phyloP scores from a whole-genome alignment of 2,329 filamentous ascomycete species.

The Exserohilum rostratum region DNA sequence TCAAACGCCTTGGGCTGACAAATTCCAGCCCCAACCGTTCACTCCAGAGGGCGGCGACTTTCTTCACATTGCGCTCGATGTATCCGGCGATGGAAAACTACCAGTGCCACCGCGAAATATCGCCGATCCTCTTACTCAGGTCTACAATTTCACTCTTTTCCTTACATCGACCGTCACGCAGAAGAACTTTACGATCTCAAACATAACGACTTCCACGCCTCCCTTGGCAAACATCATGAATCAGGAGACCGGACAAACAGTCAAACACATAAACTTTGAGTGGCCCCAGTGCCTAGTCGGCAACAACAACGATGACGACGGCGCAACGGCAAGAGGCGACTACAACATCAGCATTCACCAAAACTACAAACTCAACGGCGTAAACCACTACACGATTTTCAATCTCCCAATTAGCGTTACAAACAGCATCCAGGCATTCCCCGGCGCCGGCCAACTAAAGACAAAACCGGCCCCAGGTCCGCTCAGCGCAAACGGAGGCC shows the following conservation, averaged over 20 bases:
- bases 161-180: slow-evolving; percentile 67
- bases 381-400: slow-evolving; percentile 71
- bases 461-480: slow-evolving; percentile 44
- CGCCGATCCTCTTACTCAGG: slow-evolving; percentile 60
- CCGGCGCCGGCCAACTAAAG: slow-evolving; percentile 37
- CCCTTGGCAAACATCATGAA: slow-evolving; percentile 67
- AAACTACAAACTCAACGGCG: slow-evolving; percentile 69
- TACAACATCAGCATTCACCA: slow-evolving; percentile 78
- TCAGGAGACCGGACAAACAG: slow-evolving; percentile 69
- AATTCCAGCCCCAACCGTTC: slow-evolving; percentile 44
- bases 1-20: slow-evolving; percentile 11
- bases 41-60: slow-evolving; percentile 50
- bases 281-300: slow-evolving; percentile 74
- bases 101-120: slow-evolving; percentile 62
- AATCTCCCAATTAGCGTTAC: slow-evolving; percentile 72
- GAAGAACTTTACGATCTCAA: slow-evolving; percentile 72
- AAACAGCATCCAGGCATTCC: slow-evolving; percentile 61
- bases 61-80: slow-evolving; percentile 70
- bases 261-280: slow-evolving; percentile 75
- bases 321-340: slow-evolving; percentile 60
- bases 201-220: slow-evolving; percentile 60
- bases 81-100: slow-evolving; percentile 69
- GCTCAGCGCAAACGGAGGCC: slow-evolving; percentile 42
- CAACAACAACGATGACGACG: slow-evolving; percentile 54
- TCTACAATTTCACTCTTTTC: slow-evolving; percentile 71